Conservation (phyloP, 257 asterid species). For the Solanum ahanhuiri region DNA sequence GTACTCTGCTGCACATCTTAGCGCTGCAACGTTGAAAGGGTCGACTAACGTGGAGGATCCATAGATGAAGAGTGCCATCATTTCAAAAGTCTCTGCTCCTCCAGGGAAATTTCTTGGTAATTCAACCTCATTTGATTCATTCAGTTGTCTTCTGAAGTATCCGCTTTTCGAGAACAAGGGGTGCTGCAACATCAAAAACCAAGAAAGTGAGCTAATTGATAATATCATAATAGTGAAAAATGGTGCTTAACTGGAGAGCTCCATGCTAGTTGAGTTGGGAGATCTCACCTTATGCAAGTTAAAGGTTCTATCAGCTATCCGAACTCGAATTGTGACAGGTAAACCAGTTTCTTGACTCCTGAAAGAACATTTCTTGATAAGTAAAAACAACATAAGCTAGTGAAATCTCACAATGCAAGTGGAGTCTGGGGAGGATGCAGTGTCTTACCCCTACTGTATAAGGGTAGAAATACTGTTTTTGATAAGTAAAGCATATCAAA, state of each 20-base stretch:
- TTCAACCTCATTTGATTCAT: slow-evolving; percentile 40
- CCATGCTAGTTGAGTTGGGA: neutral
- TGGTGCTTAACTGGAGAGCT: neutral
- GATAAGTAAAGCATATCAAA: neutral
- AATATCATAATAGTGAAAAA: neutral
- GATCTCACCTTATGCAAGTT: slow-evolving; percentile 55
- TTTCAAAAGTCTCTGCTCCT: slow-evolving; percentile 55
- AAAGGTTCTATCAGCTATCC: slow-evolving; percentile 41
- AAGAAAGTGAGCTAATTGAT: neutral
- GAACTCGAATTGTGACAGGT: slow-evolving; percentile 47
- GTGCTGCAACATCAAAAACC: slow-evolving; percentile 24
- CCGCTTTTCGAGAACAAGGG: slow-evolving; percentile 51
- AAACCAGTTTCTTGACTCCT: slow-evolving; percentile 74
- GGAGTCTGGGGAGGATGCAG: neutral
- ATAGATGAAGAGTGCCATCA: slow-evolving; percentile 59
- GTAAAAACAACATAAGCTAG: neutral
- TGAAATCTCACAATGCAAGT: neutral
- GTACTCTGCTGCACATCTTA: slow-evolving; percentile 65
- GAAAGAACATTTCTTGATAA: neutral
- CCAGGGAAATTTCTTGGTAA: slow-evolving; percentile 55
- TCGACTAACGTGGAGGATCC: slow-evolving; percentile 53
- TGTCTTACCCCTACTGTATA: neutral
- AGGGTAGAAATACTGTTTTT: neutral
- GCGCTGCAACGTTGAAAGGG: slow-evolving; percentile 51
- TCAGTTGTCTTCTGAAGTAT: slow-evolving; percentile 40